Base-by-base conservation (phyloP, 164 flowering plant genomes). In the Akebia trifoliata region DNA sequence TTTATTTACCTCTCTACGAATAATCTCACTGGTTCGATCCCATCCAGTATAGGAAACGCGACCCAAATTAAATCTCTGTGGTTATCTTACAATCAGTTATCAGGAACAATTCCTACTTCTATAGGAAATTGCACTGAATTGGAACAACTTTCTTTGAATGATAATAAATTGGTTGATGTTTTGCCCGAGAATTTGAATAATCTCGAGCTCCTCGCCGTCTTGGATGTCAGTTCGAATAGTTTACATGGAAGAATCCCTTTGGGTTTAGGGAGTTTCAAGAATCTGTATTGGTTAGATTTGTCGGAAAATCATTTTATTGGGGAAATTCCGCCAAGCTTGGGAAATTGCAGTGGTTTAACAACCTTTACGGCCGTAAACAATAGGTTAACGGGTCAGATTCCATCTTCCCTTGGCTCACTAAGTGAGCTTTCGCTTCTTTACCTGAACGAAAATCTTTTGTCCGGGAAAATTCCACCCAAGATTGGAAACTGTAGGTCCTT, bases 391-490 rank as follows among this genome's bases (percentile, higher is more conserved):
- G 97, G 97, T 8, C 40, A 20, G 12, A 81, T 86, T 37, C 91
- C 97, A 0, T 57, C 94, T 40, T 78, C 89, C 15, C 56, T 89
- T 43, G 91, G 91, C 11, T 66, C 49, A 20, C 64, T 89, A 2
- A 20, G 29, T 1, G 45, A 71, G 50, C 82, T 89, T 22, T 51
- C 47, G 0, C 2, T 6, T 6, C 76, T 89, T 38, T 72, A 77
- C 65, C 81, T 89, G 3, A 63, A 78, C 22, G 64, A 57, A 12
- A 89, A 89, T 53, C 34, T 1, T 2, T 57, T 89, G 57, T 76
- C 85, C 0, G 96, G 91, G 20, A 60, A 32, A 12, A 81, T 89
- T 30, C 96, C 94, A 0, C 73, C 78, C 17, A 78, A 84, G 70
- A 69, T 89, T 32, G 94, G 86, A 8, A 71, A 71, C 0, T 89